Evolutionary conservation across 768 basidiomycete genomes (phyloP).

Genomic region (Lentinula guzmanii): DNA sequence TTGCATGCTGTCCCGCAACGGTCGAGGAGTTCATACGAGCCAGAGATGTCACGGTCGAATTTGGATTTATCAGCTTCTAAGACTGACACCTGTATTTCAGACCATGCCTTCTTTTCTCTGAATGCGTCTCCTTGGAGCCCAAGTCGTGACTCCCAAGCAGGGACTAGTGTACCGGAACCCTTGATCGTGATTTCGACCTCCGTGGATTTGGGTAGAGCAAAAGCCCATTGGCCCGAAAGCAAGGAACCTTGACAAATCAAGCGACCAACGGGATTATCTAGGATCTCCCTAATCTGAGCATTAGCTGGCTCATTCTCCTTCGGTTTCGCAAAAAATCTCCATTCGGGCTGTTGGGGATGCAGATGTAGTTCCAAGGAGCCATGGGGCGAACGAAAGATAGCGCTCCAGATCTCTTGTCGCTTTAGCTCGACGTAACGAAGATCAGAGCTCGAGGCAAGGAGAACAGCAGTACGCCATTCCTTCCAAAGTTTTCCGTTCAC

Average conservation of each 20-base stretch:
- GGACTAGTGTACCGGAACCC: constrained; percentile 63
- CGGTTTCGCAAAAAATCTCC: constrained; percentile 78
- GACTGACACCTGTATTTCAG: constrained; percentile 59
- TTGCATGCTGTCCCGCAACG: constrained; percentile 87
- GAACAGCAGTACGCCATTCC: constrained; percentile 62
- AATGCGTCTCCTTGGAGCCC: constrained; percentile 64
- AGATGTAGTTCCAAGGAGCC: constrained; percentile 74
- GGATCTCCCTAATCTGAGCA: constrained; percentile 66
- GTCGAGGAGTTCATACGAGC: constrained; percentile 71
- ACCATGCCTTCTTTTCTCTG: constrained; percentile 61
- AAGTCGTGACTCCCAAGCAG: constrained; percentile 80
- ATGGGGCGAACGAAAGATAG: constrained; percentile 63
- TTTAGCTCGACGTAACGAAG: constrained; percentile 82
- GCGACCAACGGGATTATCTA: constrained; percentile 75
- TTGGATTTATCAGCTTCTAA: constrained; percentile 33
- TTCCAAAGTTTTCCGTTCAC: constrained; percentile 59
- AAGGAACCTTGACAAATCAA: constrained; percentile 51
- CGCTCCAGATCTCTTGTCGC: constrained; percentile 86
- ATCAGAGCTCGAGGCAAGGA: constrained; percentile 52
- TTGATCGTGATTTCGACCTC: constrained; percentile 56
- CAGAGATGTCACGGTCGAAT: constrained; percentile 80
- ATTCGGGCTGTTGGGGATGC: constrained; percentile 73
- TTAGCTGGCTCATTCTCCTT: constrained; percentile 66
- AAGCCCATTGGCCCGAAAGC: constrained; percentile 72
- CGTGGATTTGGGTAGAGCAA: constrained; percentile 62